A percentile compares a stretch with the other conserved stretches of the same genome.
phyloP scores from a whole-genome alignment of 345 rosid genomes.

The Psidium friedrichsthalianum region DNA sequence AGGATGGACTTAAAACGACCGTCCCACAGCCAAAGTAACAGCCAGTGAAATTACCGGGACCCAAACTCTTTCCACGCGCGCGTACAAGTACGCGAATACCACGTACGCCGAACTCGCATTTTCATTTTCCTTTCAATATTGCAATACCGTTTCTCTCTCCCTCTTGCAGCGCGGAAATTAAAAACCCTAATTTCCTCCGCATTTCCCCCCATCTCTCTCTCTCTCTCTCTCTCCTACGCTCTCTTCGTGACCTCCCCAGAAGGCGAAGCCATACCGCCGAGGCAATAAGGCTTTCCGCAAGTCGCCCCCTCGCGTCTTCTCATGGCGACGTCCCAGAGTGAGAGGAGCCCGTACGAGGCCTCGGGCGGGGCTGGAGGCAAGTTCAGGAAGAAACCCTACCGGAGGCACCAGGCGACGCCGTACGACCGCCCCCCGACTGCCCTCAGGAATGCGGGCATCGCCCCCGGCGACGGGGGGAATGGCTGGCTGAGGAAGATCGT shows the following conservation, averaged over 20 bases:
- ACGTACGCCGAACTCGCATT: background rate
- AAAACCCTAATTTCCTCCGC: background rate
- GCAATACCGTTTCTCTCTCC: background rate
- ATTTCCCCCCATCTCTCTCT: background rate
- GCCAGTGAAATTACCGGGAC: background rate
- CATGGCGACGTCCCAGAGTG: background rate
- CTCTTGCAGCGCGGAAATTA: background rate
- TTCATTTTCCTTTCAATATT: background rate
- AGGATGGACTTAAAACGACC: background rate
- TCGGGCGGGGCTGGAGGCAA: background rate
- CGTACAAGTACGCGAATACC: background rate
- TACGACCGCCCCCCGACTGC: constrained; percentile 61
- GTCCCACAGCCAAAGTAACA: background rate
- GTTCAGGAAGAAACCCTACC: constrained; percentile 22
- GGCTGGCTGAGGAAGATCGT: constrained; percentile 84
- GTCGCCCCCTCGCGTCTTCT: background rate
- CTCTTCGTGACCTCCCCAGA: background rate
- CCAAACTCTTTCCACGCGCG: background rate
- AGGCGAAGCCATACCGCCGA: background rate
- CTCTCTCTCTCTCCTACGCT: background rate
- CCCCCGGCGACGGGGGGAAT: constrained; percentile 10
- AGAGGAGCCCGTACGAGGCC: background rate
- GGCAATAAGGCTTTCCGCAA: background rate
- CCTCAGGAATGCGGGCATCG: constrained; percentile 25
- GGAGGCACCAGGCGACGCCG: constrained; percentile 49